Evolutionary conservation across 176 grass and related monocot genomes (phyloP), one percentile per base, ranked within the genome.

Genomic region (Oryza rufipogon): DNA sequence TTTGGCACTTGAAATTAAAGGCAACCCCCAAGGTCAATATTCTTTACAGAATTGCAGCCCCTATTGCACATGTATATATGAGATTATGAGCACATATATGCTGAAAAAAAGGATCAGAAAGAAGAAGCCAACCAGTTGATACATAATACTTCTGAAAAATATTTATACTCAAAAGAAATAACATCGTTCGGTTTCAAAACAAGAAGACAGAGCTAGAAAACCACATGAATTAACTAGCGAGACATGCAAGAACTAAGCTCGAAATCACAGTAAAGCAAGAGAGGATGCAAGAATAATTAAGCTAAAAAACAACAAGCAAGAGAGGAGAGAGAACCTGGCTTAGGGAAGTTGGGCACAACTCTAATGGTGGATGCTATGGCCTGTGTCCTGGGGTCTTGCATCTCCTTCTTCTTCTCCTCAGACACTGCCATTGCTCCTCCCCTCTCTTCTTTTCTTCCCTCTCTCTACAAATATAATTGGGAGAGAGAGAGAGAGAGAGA

Each of bases 331-430:
- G 16, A 74, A 89, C 87, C 87, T 74, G 75, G 87, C 79, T 89
- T 89, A 22, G 87, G 87, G 33, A 89, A 89, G 67, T 89, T 70
- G 58, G 87, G 87, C 78, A 89, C 87, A 9, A 89, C 87, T 33
- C 87, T 82, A 68, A 89, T 89, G 39, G 87, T 73, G 51, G 87
- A 89, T 66, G 87, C 74, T 84, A 89, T 89, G 74, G 54, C 75
- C 74, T 81, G 52, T 60, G 78, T 63, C 73, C 70, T 78, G 11
- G 76, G 45, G 17, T 89, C 87, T 11, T 80, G 41, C 73, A 47
- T 76, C 79, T 89, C 73, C 45, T 69, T 64, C 49, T 69, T 64
- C 49, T 80, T 8, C 39, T 41, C 74, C 30, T 74, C 81, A 46
- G 82, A 83, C 76, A 76, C 65, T 30, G 76, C 74, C 81, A 79